phyloP scores from a whole-genome alignment of 768 basidiomycete species.

The Mycena belliarum region DNA sequence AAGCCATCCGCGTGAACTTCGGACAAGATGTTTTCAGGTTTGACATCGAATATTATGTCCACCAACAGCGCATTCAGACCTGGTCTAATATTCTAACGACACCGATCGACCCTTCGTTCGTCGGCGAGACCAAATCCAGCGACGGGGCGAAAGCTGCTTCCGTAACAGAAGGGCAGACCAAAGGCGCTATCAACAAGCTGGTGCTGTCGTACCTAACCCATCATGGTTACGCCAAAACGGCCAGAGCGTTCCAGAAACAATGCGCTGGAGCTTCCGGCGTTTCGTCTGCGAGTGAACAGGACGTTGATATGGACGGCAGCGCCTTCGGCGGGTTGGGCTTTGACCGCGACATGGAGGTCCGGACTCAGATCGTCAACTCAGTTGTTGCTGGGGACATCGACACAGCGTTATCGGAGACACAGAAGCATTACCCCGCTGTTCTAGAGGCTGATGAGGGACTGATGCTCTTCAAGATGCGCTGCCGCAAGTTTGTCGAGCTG shows the following conservation, averaged over 20 bases:
- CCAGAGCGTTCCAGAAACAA: slow-evolving; percentile 62
- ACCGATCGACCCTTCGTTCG: slow-evolving; percentile 44
- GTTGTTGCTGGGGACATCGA: slow-evolving; percentile 74
- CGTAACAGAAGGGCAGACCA: slow-evolving; percentile 51
- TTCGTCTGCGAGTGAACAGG: slow-evolving; percentile 31
- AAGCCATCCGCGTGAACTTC: slow-evolving; percentile 85
- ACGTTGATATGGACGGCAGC: slow-evolving; percentile 50
- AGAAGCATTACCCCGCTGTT: slow-evolving; percentile 59
- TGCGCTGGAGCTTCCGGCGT: slow-evolving; percentile 15
- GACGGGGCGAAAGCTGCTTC: slow-evolving; percentile 26
- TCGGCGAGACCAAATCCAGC: slow-evolving; percentile 24
- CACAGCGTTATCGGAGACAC: slow-evolving; percentile 57
- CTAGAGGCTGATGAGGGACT: slow-evolving; percentile 68
- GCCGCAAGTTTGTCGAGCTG: slow-evolving; percentile 85
- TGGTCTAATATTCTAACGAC: slow-evolving; percentile 70
- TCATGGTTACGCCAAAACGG: slow-evolving; percentile 78
- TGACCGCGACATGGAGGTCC: slow-evolving; percentile 59
- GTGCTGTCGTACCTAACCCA: slow-evolving; percentile 81
- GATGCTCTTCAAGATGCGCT: slow-evolving; percentile 79
- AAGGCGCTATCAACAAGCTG: slow-evolving; percentile 67
- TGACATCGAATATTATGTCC: slow-evolving; percentile 87
- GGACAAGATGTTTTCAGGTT: slow-evolving; percentile 83
- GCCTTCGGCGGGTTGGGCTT: slow-evolving; percentile 25
- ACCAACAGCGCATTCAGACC: slow-evolving; percentile 61
- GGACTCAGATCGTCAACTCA: slow-evolving; percentile 71